Base-by-base conservation (phyloP, 345 rosid genomes). In the Litchi chinensis region DNA sequence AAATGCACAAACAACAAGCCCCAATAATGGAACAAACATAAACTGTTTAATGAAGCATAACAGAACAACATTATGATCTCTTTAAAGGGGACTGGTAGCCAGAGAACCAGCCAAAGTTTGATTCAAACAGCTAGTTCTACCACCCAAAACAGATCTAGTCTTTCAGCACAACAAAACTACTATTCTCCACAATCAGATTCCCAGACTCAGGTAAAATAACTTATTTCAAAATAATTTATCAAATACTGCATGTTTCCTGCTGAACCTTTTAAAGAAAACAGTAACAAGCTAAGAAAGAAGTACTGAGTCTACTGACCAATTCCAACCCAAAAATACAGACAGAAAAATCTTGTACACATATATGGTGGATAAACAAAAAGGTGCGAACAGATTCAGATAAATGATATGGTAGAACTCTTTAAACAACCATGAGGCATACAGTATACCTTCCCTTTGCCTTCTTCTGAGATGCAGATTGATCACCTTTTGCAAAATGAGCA, bases 401-500 rank as follows among this genome's bases (percentile, higher is more conserved):
- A 50, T 32, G 0, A 41, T 5, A 24, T 5, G 6, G 46, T 43
- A 69, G 0, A 68, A 59, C 60, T 77, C 46, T 44, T 26, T 56
- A 54, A 71, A 22, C 65, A 70, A 21, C 9, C 70, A 66, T 40
- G 16, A 63, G 4, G 37, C 4, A 46, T 46, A 32, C 5, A 70
- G 16, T 60, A 70, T 68, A 96, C 99, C 97, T 96, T 85, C 99
- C 99, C 83, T 91, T 96, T 5, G 73, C 80, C 86, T 89, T 91
- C 84, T 89, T 96, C 81, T 86, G 93, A 0, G 94, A 78, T 71
- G 97, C 70, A 18, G 97, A 91, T 24, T 86, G 91, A 77, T 89
- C 96, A 28, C 89, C 90, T 89, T 96, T 96, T 12, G 98, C 97
- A 91, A 93, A 96, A 77, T 96, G 98, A 72, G 98, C 95, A 89